Percentiles rank a stretch among this genome's conserved stretches.
phyloP scores from a whole-genome alignment of 2,329 filamentous ascomycete genomes.

The Trichoderma guizhouense region DNA sequence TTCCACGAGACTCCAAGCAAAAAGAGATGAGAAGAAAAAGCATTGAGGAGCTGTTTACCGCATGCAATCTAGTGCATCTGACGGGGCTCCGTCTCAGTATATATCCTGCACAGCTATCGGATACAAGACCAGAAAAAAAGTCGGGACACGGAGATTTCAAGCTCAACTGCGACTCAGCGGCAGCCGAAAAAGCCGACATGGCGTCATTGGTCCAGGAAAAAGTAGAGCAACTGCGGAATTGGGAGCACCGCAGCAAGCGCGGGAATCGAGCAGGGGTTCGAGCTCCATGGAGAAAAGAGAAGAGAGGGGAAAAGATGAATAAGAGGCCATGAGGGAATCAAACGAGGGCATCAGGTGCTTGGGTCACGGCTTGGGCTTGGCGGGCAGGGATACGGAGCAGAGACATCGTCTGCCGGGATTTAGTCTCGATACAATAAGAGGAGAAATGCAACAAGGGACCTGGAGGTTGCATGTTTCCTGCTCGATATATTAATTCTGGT shows the following conservation, averaged over 20 bases:
- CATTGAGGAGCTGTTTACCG: neutral
- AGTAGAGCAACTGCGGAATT: neutral
- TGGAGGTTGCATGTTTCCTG: neutral
- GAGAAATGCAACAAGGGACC: neutral
- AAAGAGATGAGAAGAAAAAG: neutral
- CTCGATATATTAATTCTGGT: neutral
- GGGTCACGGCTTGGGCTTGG: neutral
- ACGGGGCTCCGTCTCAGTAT: neutral
- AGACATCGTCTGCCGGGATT: neutral
- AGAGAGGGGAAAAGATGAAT: neutral
- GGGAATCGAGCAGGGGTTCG: neutral
- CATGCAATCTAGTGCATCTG: neutral
- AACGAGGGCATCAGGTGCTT: conserved; percentile 9
- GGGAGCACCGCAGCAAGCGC: neutral
- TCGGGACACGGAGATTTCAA: neutral
- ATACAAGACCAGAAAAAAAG: neutral
- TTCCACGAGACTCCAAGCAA: neutral
- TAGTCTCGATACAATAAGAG: neutral
- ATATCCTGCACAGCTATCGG: neutral
- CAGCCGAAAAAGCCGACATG: conserved; percentile 2
- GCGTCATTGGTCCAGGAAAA: neutral
- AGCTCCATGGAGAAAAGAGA: neutral
- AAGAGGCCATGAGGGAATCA: neutral
- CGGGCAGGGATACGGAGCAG: neutral
- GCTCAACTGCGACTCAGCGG: neutral